A percentile compares a stretch with the other conserved stretches of the same genome.
phyloP scores from a whole-genome alignment of 2,329 filamentous ascomycete genomes.

The Xylaria sp. region DNA sequence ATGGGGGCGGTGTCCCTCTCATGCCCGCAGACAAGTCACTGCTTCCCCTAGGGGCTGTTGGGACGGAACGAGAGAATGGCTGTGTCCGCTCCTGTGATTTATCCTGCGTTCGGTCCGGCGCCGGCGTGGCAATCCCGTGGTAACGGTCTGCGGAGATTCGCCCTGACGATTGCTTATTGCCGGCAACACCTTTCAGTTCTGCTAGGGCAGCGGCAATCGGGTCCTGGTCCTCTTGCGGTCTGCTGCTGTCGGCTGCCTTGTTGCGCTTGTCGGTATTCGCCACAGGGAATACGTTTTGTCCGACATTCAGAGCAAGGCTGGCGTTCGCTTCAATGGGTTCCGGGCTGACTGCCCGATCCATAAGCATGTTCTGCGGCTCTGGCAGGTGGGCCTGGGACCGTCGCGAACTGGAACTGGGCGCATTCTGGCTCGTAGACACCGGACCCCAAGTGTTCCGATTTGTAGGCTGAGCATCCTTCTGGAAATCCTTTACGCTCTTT shows the following conservation, averaged over 20 bases:
- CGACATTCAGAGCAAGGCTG: conserved; percentile 90
- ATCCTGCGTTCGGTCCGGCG: conserved; percentile 48
- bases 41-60: conserved; percentile 40
- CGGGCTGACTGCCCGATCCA: conserved; percentile 63
- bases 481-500: conserved; percentile 80
- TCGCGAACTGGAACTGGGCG: conserved; percentile 34
- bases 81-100: conserved; percentile 38
- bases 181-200: conserved; percentile 81
- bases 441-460: conserved; percentile 65
- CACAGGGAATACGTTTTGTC: conserved; percentile 94
- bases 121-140: conserved; percentile 87
- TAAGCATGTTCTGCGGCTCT: conserved; percentile 41
- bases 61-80: conserved; percentile 47
- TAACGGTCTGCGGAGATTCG: conserved; percentile 96
- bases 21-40: conserved; percentile 57
- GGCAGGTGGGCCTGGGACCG: conserved; percentile 46
- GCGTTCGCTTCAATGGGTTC: conserved; percentile 90
- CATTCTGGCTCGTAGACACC: conserved; percentile 12
- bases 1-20: conserved; percentile 81
- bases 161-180: conserved; percentile 75
- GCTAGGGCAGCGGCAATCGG: conserved; percentile 92
- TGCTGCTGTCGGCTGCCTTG: conserved; percentile 42
- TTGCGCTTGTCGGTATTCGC: conserved; percentile 71
- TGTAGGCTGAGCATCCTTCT: conserved; percentile 59
- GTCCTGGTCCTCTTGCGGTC: conserved; percentile 67